phyloP scores from a whole-genome alignment of 2,329 filamentous ascomycete genomes.

The Pleurostoma richardsiae region DNA sequence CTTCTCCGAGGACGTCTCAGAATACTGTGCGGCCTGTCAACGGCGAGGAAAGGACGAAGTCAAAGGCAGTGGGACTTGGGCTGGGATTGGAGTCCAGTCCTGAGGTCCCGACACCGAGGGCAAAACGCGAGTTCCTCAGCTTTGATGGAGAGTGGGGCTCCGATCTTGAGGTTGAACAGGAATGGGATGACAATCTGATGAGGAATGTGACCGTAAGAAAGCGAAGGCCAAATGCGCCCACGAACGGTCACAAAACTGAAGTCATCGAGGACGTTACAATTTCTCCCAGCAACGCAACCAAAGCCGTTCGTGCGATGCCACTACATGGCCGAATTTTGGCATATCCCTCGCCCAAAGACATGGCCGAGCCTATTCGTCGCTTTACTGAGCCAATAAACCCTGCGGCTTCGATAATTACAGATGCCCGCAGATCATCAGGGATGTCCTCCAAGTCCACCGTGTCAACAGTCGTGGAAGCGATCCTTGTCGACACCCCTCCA shows the following conservation, averaged over 20 bases:
- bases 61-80: conserved; percentile 34
- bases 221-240: conserved; percentile 23
- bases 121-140: conserved; percentile 43
- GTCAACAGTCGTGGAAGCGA: conserved; percentile 54
- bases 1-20: conserved; percentile 37
- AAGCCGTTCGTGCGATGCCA: conserved; percentile 41
- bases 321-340: conserved; percentile 34
- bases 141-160: conserved; percentile 57
- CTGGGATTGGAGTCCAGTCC: conserved; percentile 36
- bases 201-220: conserved; percentile 51
- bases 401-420: conserved; percentile 30
- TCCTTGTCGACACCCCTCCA: conserved; percentile 43
- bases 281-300: conserved; percentile 46
- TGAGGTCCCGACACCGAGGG: conserved; percentile 33
- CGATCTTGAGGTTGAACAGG: conserved; percentile 41
- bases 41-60: conserved; percentile 22
- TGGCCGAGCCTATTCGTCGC: conserved; percentile 18
- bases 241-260: conserved; percentile 25
- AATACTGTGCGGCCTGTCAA: conserved; percentile 33
- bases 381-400: conserved; percentile 18
- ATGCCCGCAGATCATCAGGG: conserved; percentile 44
- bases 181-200: conserved; percentile 50
- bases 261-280: conserved; percentile 42
- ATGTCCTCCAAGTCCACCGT: conserved; percentile 49
- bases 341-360: conserved; percentile 28